phyloP scores from a whole-genome alignment of 83 land plant genomes.

The Thuja plicata region DNA sequence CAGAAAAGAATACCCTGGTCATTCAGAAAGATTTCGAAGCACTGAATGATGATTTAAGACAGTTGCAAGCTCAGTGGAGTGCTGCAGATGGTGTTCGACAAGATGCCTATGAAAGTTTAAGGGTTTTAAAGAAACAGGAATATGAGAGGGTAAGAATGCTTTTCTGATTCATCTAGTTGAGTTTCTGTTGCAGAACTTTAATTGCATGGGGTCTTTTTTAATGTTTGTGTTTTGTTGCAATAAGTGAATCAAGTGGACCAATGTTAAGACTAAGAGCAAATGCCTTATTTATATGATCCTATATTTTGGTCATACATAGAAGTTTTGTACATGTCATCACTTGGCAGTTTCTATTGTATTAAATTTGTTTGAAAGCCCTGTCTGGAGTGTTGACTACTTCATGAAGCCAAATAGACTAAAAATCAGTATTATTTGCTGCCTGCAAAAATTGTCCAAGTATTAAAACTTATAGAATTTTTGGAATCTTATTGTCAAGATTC shows the following conservation, averaged over 20 bases:
- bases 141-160: slow-evolving; percentile 42
- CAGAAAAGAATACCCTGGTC: slow-evolving; percentile 26
- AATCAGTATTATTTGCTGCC: not conserved
- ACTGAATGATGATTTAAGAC: slow-evolving; percentile 19
- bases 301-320: not conserved
- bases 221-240: not conserved
- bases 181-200: not conserved
- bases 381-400: not conserved
- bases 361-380: not conserved
- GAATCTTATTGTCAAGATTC: not conserved
- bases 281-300: not conserved
- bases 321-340: not conserved
- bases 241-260: not conserved
- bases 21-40: slow-evolving; percentile 35
- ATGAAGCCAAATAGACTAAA: not conserved
- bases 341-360: not conserved
- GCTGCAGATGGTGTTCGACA: slow-evolving; percentile 62
- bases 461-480: not conserved
- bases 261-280: not conserved
- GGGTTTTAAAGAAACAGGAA: slow-evolving; percentile 41
- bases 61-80: slow-evolving; percentile 28
- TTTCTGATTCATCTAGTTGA: not conserved
- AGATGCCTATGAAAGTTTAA: slow-evolving; percentile 45
- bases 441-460: not conserved
- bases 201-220: not conserved